Percentiles rank a stretch among this genome's conserved stretches.
phyloP scores from a whole-genome alignment of 371 early-diverging fungal genomes.

The Synchytrium microbalum region DNA sequence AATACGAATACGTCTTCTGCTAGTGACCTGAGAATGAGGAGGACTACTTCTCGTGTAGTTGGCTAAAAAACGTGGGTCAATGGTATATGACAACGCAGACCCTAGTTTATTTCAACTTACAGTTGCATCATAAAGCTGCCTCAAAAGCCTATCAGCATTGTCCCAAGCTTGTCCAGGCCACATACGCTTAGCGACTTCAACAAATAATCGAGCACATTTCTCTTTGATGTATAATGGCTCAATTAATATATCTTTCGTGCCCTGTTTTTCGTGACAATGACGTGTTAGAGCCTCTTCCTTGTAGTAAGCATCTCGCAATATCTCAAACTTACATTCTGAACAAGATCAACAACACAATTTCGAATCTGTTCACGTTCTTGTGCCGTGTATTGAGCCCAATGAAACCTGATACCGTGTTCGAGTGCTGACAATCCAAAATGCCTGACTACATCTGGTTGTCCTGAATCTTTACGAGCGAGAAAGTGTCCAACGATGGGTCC shows the following conservation, averaged over 20 bases:
- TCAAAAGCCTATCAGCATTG: constrained; percentile 37
- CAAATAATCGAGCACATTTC: constrained; percentile 40
- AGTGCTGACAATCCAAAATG: constrained; percentile 43
- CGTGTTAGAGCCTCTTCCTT: neutral
- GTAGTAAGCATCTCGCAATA: neutral
- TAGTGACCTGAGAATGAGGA: constrained; percentile 36
- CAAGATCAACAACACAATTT: constrained; percentile 26
- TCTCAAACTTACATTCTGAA: constrained; percentile 22
- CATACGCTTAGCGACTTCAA: constrained; percentile 46
- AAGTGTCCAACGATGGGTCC: constrained; percentile 36
- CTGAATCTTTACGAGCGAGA: constrained; percentile 36
- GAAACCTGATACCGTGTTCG: constrained; percentile 37
- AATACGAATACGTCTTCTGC: constrained; percentile 47
- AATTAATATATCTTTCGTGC: constrained; percentile 10
- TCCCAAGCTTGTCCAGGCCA: constrained; percentile 52
- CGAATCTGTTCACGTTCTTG: constrained; percentile 24
- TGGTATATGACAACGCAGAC: neutral
- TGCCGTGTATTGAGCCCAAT: constrained; percentile 34
- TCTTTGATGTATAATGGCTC: constrained; percentile 34
- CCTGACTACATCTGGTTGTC: constrained; percentile 20
- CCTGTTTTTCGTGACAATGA: constrained; percentile 2
- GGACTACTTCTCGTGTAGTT: constrained; percentile 29
- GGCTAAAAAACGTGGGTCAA: constrained; percentile 19
- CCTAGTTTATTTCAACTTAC: constrained; percentile 26
- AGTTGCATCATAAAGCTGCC: constrained; percentile 28